Evolutionary conservation across 1,284 basidiomycete genomes (phyloP), one percentile per base, ranked within the genome.

Genomic region (Caloboletus firmus): DNA sequence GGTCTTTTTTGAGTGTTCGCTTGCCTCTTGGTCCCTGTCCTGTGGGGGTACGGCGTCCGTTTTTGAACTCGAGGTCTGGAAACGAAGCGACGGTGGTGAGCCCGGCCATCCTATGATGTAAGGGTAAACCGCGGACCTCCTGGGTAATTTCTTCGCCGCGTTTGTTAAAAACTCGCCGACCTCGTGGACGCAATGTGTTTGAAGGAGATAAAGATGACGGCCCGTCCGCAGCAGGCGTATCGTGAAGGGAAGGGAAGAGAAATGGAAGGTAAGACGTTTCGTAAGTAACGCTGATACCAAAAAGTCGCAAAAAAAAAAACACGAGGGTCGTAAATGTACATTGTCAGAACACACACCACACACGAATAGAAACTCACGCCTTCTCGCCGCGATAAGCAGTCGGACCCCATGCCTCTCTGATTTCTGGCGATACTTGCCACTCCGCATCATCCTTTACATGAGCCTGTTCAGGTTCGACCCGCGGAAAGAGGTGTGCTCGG

Each of bases 261-360:
- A 89, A 89, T 2, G 87, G 87, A 20, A 89, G 69, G 70, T 89
- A 89, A 2, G 87, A 89, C 13, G 78, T 62, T 68, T 89, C 87
- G 62, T 87, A 78, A 45, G 73, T 70, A 40, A 80, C 74, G 41
- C 70, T 63, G 51, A 55, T 65, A 59, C 67, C 64, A 44, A 57
- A 44, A 54, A 73, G 71, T 49, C 18, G 49, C 9, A 35, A 45
- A 28, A 48, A 13, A 35, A 45, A 28, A 48, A 45, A 57, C 52
- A 49, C 45, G 46, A 51, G 56, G 46, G 55, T 45, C 45, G 53
- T 51, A 53, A 60, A 54, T 54, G 51, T 52, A 56, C 52, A 57
- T 55, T 64, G 65, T 51, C 45, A 54, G 52, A 31, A 45, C 34
- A 41, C 13, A 49, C 22, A 49, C n/a, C n/a, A 17, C 36, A 36